These are phyloP conservation scores for Murraya paniculata DNA, from an alignment of 345 rosid genomes.

Conservation along the genomic window DNA sequence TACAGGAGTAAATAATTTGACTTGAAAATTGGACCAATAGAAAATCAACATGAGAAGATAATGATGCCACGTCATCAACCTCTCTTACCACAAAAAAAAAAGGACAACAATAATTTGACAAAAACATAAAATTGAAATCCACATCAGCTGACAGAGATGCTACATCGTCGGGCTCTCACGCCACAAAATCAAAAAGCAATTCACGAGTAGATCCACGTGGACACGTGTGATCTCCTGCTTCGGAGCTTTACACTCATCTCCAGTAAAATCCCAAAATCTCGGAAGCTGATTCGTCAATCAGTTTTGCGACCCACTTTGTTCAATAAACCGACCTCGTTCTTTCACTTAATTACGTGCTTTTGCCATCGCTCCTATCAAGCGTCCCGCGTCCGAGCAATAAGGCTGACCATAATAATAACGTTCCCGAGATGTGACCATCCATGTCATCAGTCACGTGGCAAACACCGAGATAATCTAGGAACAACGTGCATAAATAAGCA, in stretches of 20 bases:
- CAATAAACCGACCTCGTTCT: background rate
- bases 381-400: slow-evolving; percentile 16
- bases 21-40: background rate
- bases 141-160: background rate
- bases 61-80: background rate
- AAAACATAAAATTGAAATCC: background rate
- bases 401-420: background rate
- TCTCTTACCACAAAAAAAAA: background rate
- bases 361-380: slow-evolving; percentile 20
- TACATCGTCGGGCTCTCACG: background rate
- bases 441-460: background rate
- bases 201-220: background rate
- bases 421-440: slow-evolving; percentile 7
- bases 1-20: background rate
- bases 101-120: background rate
- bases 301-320: background rate
- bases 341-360: slow-evolving; percentile 10
- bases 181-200: slow-evolving; percentile 8
- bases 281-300: slow-evolving; percentile 8
- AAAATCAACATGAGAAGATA: background rate
- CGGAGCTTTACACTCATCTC: background rate
- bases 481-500: slow-evolving; percentile 19
- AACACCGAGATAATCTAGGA: slow-evolving; percentile 20
- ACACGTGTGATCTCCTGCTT: background rate
- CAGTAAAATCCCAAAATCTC: background rate